A percentile compares a stretch with the other conserved stretches of the same genome.
Conservation (phyloP, 768 basidiomycete species). For the Suillus lakei region DNA sequence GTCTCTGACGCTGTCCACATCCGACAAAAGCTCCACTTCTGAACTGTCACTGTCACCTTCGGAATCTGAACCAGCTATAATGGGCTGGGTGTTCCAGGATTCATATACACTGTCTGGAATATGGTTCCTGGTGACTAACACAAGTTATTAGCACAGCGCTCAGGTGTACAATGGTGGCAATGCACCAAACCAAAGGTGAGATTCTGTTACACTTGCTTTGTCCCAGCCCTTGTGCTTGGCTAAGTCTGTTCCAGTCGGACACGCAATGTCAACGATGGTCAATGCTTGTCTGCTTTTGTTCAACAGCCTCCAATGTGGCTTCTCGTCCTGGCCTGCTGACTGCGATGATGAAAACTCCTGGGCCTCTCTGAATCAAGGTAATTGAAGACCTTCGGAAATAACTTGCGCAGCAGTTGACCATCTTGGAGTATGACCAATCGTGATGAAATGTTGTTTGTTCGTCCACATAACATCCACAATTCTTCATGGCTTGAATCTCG, state of each 20-base stretch:
- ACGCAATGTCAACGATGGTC: background rate
- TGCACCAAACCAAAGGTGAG: constrained; percentile 7
- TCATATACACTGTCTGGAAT: background rate
- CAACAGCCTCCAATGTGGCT: background rate
- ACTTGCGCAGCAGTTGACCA: background rate
- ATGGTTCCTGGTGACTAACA: background rate
- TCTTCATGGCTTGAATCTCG: constrained; percentile 8
- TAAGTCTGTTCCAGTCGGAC: constrained; percentile 1
- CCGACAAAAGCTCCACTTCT: background rate
- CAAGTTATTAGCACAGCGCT: background rate
- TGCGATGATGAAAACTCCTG: background rate
- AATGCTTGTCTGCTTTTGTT: background rate
- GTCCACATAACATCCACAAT: background rate
- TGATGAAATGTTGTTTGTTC: background rate
- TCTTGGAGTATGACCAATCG: background rate
- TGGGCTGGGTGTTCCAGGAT: background rate
- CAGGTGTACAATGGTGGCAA: background rate
- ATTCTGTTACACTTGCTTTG: constrained; percentile 4
- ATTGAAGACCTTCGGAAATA: background rate
- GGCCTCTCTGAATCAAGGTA: background rate
- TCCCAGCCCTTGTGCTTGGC: background rate
- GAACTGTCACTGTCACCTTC: background rate
- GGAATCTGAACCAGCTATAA: background rate
- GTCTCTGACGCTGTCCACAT: background rate
- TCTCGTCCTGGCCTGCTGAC: background rate